Evolutionary conservation across 2,329 filamentous ascomycete genomes (phyloP), one percentile per base, ranked within the genome.

Genomic region (Phialophora expanda): DNA sequence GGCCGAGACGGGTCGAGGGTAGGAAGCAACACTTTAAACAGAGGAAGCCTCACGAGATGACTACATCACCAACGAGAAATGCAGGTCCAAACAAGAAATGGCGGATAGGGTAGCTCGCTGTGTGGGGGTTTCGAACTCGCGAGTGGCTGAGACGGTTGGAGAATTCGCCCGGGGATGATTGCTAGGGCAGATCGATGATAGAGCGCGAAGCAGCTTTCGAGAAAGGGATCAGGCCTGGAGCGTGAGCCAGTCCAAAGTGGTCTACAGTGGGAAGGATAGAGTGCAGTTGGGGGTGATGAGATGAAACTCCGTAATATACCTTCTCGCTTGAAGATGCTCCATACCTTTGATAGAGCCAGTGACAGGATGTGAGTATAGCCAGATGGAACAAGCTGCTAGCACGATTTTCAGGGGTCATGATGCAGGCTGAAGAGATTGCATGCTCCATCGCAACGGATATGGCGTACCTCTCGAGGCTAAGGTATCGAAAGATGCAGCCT

Each of bases 361-460:
- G 14, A 65, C 59, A 56, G 50, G 48, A 56, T 62, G 59, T 65
- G 67, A 64, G 58, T 55, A 65, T 53, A 34, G 44, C 67, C 63
- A 41, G 48, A 62, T 51, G 38, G 57, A 57, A 56, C 41, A 41
- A 65, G 51, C 57, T 41, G 46, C 38, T 61, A 65, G 67, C 54
- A 54, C 24, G 46, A 63, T n/a, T 34, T 34, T 28, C 60, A 67
- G 65, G 67, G 64, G 67, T 67, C 48, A 38, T 56, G 38, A 54
- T 65, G 67, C 62, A 69, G 59, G 62, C 46, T 54, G 65, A 62
- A 67, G 65, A 69, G 56, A 69, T 69, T 69, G 67, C 65, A 67
- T 59, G 28, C 60, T 51, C 59, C 65, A 67, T 61, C 56, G 28
- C 46, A n/a, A 57, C 64, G 48, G 38, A 50, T 58, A 17, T 64